Base-by-base conservation (phyloP, 768 basidiomycete species). In the Leccinum barrowsii region DNA sequence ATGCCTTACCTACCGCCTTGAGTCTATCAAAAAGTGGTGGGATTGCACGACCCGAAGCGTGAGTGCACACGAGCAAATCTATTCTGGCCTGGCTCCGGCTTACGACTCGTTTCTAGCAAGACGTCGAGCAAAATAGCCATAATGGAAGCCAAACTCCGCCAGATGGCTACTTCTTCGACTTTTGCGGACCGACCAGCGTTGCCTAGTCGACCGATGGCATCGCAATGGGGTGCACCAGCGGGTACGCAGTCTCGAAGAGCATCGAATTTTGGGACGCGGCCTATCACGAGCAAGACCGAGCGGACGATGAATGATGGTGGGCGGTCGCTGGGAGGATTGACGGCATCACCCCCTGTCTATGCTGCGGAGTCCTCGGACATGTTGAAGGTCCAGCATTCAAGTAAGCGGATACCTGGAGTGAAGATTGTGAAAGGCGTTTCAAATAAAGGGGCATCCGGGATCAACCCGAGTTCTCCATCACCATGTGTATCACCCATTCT, bases 121-220 rank as follows among this genome's bases (percentile, higher is more conserved):
- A 94, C 92, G 2, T 76, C 82, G 47, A 86, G 85, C 65, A 97
- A 98, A 75, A 99, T 99, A 64, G 94, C 94, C 7, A 83, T 88
- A 67, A 89, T 98, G 82, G 97, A 99, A 74, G 96, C 96, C 2
- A 99, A 99, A 73, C 78, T 99, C 22, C 82, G 85, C 17, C 84
- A 92, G 61, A 85, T 97, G 82, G 84, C 85, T 65, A 69, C 59
- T 56, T 69, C 66, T 13, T 65, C 64, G 1, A 24, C 61, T 2
- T 67, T 67, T 26, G 40, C 51, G 0, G 68, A 71, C 28, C 59
- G 59, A 55, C 62, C 70, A 15, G 58, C 51, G 13, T 47, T 72
- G 7, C 71, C 71, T 10, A 55, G 19, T 15, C 73, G 61, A 51
- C 71, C 73, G 1, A 24, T 17, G 4, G 56, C 54, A 34, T 17